A percentile compares a stretch with the other conserved stretches of the same genome.
Evolutionary conservation across 2,329 filamentous ascomycete genomes (phyloP).

Genomic region (Fusarium pseudonygamai): DNA sequence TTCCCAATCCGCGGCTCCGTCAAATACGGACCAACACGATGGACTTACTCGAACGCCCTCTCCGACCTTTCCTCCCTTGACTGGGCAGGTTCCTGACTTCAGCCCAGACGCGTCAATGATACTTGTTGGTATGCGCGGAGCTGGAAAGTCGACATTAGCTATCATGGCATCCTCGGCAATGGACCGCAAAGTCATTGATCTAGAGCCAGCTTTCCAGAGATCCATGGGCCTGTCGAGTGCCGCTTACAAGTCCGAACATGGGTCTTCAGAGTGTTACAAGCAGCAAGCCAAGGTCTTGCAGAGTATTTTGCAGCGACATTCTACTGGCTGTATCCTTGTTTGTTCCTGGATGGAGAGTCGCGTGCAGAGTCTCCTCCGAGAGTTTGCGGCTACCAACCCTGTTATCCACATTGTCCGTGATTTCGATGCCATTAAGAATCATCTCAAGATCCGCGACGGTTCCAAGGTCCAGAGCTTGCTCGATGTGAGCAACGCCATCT

Average conservation of each 20-base stretch:
- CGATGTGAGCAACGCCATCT: slow-evolving; percentile 64
- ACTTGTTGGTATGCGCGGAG: slow-evolving; percentile 76
- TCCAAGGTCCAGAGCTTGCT: slow-evolving; percentile 68
- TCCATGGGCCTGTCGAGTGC: slow-evolving; percentile 69
- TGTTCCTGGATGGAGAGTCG: slow-evolving; percentile 76
- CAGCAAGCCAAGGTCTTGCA: slow-evolving; percentile 71
- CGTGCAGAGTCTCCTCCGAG: slow-evolving; percentile 67
- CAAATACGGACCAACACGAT: slow-evolving; percentile 31
- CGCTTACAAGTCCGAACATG: slow-evolving; percentile 70
- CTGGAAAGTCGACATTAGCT: slow-evolving; percentile 79
- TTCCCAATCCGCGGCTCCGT: slow-evolving; percentile 24
- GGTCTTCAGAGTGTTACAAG: slow-evolving; percentile 68
- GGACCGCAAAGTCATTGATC: slow-evolving; percentile 73
- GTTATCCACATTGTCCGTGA: slow-evolving; percentile 77
- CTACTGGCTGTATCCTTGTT: slow-evolving; percentile 72
- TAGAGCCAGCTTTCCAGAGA: slow-evolving; percentile 74
- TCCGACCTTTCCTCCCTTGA: slow-evolving; percentile 38
- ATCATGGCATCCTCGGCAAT: slow-evolving; percentile 79
- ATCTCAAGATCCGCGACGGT: slow-evolving; percentile 66
- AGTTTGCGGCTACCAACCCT: slow-evolving; percentile 71
- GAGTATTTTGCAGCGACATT: slow-evolving; percentile 66
- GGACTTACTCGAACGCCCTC: slow-evolving; percentile 41
- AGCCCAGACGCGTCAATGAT: slow-evolving; percentile 74
- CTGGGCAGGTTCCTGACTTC: slow-evolving; percentile 54
- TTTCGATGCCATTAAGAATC: slow-evolving; percentile 68